These are phyloP conservation scores for Colletotrichum neosansevieriae DNA, from an alignment of 2,329 filamentous ascomycete genomes.

Conservation along the genomic window DNA sequence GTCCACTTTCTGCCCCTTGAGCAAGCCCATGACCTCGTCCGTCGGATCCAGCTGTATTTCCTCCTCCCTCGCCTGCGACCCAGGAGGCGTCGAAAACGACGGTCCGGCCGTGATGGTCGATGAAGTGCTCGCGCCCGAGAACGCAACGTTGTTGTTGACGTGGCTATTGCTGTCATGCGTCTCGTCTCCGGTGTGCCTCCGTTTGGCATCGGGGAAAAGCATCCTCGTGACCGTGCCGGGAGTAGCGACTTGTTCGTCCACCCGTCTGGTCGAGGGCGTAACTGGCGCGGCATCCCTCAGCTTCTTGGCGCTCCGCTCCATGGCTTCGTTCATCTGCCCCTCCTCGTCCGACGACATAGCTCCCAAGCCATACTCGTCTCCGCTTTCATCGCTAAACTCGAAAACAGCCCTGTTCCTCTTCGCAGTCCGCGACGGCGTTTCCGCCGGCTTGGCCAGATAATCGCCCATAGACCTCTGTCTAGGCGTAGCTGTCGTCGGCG, in stretches of 20 bases:
- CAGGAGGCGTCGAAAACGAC: conserved; percentile 13
- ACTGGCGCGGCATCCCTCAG: conserved; percentile 10
- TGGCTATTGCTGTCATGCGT: too few species aligned
- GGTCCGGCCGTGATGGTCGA: conserved; percentile 39
- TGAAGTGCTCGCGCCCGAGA: conserved; percentile 32
- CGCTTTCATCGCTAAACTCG: conserved; percentile 43
- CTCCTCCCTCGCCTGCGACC: conserved; percentile 28
- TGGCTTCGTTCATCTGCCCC: conserved; percentile 50
- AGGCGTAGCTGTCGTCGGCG: conserved; percentile 41
- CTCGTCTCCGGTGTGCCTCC: conserved; percentile 50
- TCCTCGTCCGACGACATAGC: conserved; percentile 56
- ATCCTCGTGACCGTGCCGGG: conserved; percentile 51
- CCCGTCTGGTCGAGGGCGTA: conserved; percentile 46
- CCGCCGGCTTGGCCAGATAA: conserved; percentile 21
- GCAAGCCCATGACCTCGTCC: conserved; percentile 62
- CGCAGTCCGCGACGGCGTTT: conserved; percentile 42
- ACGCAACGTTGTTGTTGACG: conserved; percentile 25
- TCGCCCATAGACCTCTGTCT: conserved; percentile 37
- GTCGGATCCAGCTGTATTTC: conserved; percentile 53
- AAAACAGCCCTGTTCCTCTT: conserved; percentile 47
- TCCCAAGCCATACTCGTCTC: conserved; percentile 42
- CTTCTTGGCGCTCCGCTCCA: conserved; percentile 51
- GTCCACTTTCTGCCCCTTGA: conserved; percentile 58
- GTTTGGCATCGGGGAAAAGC: conserved; percentile 50
- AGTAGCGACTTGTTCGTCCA: conserved; percentile 47